Evolutionary conservation across 371 early-diverging fungal genomes (phyloP), one percentile per base, ranked within the genome.

Genomic region (Dentiscutata heterogama): DNA sequence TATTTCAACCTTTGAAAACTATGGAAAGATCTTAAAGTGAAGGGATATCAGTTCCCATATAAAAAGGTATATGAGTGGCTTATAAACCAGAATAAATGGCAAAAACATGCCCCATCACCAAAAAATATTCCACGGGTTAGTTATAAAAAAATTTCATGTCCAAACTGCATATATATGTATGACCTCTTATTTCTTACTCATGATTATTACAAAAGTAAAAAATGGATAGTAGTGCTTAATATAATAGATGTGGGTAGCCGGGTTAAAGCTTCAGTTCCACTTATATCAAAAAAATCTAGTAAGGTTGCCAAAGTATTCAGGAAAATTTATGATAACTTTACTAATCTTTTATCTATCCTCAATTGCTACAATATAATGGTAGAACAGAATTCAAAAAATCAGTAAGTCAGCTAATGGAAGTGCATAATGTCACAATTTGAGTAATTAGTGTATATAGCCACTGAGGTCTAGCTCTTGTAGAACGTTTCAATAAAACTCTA

Each of bases 301-400:
- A 60, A 75, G 11, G 60, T 58, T 76, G 76, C 60, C 10, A 76
- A 76, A 76, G 76, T 61, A 13, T 76, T 76, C 42, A 76, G 42
- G 61, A 76, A 76, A 76, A 60, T 76, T 60, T 76, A 76, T 76
- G 22, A 77, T 77, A 63, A 77, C 61, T 63, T 39, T 8, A 61
- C 39, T 31, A 77, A 77, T 35, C 77, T 35, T 35, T 77, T 61
- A 61, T 51, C 0, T 77, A 31, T 3, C 77, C 77, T 6, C 22
- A 1, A 31, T 20, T 77, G 7, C 39, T 77, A 35, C 61, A 77
- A 77, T 16, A 10, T n/a, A 35, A 77, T 39, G n/a, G 29, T 0
- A 39, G 77, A 0, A 11, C 22, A 14, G 61, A 77, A 61, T 77
- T 8, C 8, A 77, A 35, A 39, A 63, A 35, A 3, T 27, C 58